These are phyloP conservation scores for Beauveria bassiana DNA, from an alignment of 2,329 filamentous ascomycete species.

Conservation along the genomic window DNA sequence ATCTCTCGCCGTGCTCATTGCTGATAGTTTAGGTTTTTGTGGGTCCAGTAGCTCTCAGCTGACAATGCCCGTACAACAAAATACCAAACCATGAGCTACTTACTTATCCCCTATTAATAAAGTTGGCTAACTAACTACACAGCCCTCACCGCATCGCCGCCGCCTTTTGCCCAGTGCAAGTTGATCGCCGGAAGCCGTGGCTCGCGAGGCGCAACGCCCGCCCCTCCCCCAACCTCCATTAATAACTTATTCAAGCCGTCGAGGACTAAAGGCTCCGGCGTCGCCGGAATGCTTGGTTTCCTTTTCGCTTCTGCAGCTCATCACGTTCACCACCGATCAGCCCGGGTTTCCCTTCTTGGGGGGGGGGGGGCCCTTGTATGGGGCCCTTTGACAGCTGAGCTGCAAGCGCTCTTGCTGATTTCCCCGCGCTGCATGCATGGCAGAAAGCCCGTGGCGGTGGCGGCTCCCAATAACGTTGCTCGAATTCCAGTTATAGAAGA, in stretches of 20 bases:
- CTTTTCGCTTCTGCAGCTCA: background rate
- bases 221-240: too few relatives aligned
- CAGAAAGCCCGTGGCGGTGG: background rate
- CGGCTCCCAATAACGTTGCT: background rate
- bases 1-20: background rate
- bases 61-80: background rate
- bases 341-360: background rate
- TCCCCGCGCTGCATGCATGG: background rate
- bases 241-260: background rate
- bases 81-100: background rate
- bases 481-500: background rate
- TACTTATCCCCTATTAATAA: too few relatives aligned
- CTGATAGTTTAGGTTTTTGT: too few relatives aligned
- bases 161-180: background rate
- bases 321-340: background rate
- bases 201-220: background rate
- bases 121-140: background rate
- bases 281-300: background rate
- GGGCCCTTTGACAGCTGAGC: too few relatives aligned
- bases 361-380: background rate
- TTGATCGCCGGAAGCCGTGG: background rate
- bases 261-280: background rate
- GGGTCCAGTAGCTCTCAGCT: background rate
- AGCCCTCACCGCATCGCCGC: background rate
- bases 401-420: background rate